Evolutionary conservation across 148 eudicot species (phyloP).

Genomic region (Heliamphora exappendiculata): DNA sequence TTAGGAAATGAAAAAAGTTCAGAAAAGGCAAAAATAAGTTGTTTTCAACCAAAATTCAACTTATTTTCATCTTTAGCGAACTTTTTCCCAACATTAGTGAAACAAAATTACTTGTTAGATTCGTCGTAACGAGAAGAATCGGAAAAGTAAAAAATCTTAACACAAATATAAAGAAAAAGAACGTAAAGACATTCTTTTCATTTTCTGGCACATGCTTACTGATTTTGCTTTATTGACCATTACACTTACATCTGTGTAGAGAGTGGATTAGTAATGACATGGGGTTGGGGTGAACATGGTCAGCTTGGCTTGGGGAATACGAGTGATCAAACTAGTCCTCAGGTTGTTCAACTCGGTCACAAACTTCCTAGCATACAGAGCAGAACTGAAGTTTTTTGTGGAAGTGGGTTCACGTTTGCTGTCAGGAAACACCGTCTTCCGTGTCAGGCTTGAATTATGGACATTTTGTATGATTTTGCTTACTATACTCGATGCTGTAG

Average conservation of each 20-base stretch:
- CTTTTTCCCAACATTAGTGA: too few relatives aligned
- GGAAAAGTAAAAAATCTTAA: too few relatives aligned
- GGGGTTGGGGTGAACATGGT: constrained; percentile 99
- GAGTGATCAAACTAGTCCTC: constrained; percentile 49
- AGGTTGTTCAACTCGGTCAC: constrained; percentile 37
- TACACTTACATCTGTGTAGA: constrained; percentile 30
- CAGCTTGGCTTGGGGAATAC: constrained; percentile 85
- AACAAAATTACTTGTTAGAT: too few relatives aligned
- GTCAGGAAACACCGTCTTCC: constrained; percentile 15
- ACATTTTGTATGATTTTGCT: not conserved
- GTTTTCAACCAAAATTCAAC: too few relatives aligned
- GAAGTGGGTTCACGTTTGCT: constrained; percentile 81
- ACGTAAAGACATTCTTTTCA: too few relatives aligned
- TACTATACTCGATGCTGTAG: not conserved
- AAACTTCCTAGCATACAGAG: constrained; percentile 1
- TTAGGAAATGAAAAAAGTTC: too few relatives aligned
- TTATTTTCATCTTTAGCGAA: too few relatives aligned
- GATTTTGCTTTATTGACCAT: not conserved
- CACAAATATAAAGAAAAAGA: too few relatives aligned
- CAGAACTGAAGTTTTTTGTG: constrained; percentile 45
- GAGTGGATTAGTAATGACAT: constrained; percentile 55
- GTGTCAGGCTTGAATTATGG: not conserved
- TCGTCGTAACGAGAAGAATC: too few relatives aligned
- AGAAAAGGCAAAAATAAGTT: too few relatives aligned
- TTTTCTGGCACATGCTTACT: not conserved